Percentiles rank a stretch among this genome's conserved stretches.
Evolutionary conservation across 1,139 yeast species (phyloP).

Genomic region (Hemisphaericaspora xylanilytica): DNA sequence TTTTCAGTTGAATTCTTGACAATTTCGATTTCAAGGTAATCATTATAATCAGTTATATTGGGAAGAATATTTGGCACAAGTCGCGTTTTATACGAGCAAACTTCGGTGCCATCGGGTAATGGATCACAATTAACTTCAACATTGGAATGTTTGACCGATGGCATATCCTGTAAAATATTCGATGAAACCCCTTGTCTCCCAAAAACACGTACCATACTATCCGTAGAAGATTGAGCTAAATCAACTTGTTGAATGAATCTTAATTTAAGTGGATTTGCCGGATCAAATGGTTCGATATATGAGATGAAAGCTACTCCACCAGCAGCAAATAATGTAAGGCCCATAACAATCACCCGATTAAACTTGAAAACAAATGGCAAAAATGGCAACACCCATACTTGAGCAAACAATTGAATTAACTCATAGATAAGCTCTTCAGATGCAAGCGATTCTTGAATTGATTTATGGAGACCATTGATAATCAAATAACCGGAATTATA

Average conservation of each 20-base stretch:
- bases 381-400: conserved; percentile 52
- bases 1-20: conserved; percentile 47
- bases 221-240: conserved; percentile 26
- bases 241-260: conserved; percentile 62
- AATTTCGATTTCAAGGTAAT: conserved; percentile 50
- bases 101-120: conserved; percentile 45
- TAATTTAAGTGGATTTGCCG: conserved; percentile 62
- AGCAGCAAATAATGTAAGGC: conserved; percentile 27
- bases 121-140: conserved; percentile 32
- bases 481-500: conserved; percentile 52
- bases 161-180: conserved; percentile 53
- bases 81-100: conserved; percentile 51
- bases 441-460: conserved; percentile 60
- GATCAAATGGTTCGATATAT: conserved; percentile 52
- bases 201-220: conserved; percentile 43
- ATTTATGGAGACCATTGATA: conserved; percentile 64
- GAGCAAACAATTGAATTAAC: conserved; percentile 33
- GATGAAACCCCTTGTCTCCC: conserved; percentile 51
- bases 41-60: conserved; percentile 33
- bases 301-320: conserved; percentile 38
- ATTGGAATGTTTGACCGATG: conserved; percentile 50
- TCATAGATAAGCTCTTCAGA: conserved; percentile 50
- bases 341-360: conserved; percentile 49
- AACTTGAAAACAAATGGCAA: conserved; percentile 73
- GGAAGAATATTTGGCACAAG: conserved; percentile 53